phyloP scores from a whole-genome alignment of 1,139 yeast genomes.

The Arxiozyma telluris region DNA sequence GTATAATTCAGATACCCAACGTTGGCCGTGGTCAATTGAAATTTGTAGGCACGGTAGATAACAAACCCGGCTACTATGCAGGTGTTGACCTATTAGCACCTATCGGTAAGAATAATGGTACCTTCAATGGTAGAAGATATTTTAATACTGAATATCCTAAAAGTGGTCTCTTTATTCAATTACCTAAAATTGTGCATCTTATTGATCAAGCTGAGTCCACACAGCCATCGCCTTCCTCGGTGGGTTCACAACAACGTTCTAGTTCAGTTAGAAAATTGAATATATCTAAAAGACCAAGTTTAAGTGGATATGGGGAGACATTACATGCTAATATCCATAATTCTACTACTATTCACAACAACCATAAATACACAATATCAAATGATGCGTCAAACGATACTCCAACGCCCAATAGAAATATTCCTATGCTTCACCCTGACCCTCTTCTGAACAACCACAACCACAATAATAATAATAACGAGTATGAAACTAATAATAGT shows the following conservation, averaged over 20 bases:
- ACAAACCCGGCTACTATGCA: slow-evolving; percentile 72
- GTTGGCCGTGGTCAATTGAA: slow-evolving; percentile 40
- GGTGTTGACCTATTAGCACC: slow-evolving; percentile 72
- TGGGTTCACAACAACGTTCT: neutral
- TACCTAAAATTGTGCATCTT: slow-evolving; percentile 43
- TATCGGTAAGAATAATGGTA: slow-evolving; percentile 77
- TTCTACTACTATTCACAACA: neutral
- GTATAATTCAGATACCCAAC: slow-evolving; percentile 29
- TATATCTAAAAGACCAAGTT: neutral
- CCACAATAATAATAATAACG: slow-evolving; percentile 12
- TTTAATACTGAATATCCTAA: slow-evolving; percentile 54
- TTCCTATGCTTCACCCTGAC: neutral
- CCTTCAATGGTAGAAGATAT: slow-evolving; percentile 50
- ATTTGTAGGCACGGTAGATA: slow-evolving; percentile 39
- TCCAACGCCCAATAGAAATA: neutral
- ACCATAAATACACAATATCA: neutral
- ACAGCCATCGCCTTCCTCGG: neutral
- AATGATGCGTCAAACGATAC: neutral
- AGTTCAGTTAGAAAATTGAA: neutral
- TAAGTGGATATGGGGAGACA: slow-evolving; percentile 42
- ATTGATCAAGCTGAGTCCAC: slow-evolving; percentile 13
- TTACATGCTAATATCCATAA: slow-evolving; percentile 38
- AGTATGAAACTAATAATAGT: slow-evolving; percentile 39
- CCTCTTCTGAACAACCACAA: neutral
- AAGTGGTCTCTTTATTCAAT: slow-evolving; percentile 69